Evolutionary conservation across 805 yeast species (phyloP), one percentile per base, ranked within the genome.

Genomic region (Priceomyces fermenticarens): DNA sequence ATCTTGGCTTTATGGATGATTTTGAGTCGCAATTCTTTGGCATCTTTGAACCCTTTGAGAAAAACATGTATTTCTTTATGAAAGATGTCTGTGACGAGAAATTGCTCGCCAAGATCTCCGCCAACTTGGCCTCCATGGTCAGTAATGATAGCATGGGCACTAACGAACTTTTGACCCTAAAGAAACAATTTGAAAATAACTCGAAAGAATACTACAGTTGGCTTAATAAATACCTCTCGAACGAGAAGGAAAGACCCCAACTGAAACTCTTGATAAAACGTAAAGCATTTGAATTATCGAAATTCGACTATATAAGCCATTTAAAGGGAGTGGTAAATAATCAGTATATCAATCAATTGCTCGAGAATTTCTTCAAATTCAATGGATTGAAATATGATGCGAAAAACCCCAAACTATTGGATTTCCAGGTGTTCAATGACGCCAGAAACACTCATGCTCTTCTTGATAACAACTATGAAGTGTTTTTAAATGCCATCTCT

Each of bases 241-340:
- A 68, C 44, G 75, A 68, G 40, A 70, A 67, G 45, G 75, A 67
- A 29, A 52, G 73, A 39, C 71, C 74, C 0, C 70, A 64, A 36
- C 63, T 63, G 63, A 65, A 65, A 44, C 51, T 64, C 15, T 47
- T 72, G 13, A 39, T 44, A 15, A 66, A 67, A 44, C 50, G 70
- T 23, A 61, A 70, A 38, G 46, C 47, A 0, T 75, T 70, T 49
- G 78, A 75, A 43, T 49, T 72, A 1, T 59, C 67, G 10, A 69
- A 76, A 42, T 64, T 71, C 39, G 77, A 73, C 38, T 76, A 76
- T 52, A 59, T 69, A 50, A 70, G 68, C 45, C 65, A 62, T 31
- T 51, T 76, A 37, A 66, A 61, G 27, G 49, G 53, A 39, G 53
- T 65, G 6, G 52, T 62, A 8, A 69, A 68, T 47, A 68, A 68